Conservation (phyloP, 2,329 filamentous ascomycete genomes). For the Cytospora chrysosperma region DNA sequence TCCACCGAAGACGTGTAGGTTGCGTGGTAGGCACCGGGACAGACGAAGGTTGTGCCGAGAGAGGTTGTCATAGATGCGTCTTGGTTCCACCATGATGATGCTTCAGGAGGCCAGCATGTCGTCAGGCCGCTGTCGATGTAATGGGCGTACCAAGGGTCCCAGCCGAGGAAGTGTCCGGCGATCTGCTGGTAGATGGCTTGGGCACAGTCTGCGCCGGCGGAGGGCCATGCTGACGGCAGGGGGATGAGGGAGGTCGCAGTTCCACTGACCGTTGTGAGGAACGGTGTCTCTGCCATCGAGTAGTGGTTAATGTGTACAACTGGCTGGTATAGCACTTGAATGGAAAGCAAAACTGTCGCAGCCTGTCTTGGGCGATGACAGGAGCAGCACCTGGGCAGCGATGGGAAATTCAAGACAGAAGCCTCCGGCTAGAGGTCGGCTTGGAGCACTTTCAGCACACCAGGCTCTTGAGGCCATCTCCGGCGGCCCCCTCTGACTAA, state of each 20-base stretch:
- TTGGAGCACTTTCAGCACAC: background rate
- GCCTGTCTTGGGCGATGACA: background rate
- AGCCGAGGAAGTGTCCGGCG: slow-evolving; percentile 8
- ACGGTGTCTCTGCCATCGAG: background rate
- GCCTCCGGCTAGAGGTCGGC: too few relatives aligned
- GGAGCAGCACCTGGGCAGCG: background rate
- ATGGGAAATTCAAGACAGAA: too few relatives aligned
- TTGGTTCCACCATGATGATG: slow-evolving; percentile 18
- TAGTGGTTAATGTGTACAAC: background rate
- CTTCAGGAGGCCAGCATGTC: slow-evolving; percentile 21
- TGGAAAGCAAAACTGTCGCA: background rate
- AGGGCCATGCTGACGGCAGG: slow-evolving; percentile 8
- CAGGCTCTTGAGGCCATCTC: background rate
- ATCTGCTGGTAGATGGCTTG: slow-evolving; percentile 7
- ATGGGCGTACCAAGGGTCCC: slow-evolving; percentile 16
- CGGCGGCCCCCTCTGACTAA: background rate
- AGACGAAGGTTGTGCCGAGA: slow-evolving; percentile 7
- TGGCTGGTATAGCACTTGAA: background rate
- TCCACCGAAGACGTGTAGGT: background rate
- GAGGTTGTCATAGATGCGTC: background rate
- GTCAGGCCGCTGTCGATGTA: background rate
- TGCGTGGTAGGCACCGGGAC: slow-evolving; percentile 5
- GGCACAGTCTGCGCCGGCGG: slow-evolving; percentile 6
- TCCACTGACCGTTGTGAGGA: slow-evolving; percentile 10
- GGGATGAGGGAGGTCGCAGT: slow-evolving; percentile 10